Percentiles rank a stretch among this genome's conserved stretches.
Evolutionary conservation across 495 filamentous ascomycete species (phyloP).

Genomic region (Mytilinidion resinicola): DNA sequence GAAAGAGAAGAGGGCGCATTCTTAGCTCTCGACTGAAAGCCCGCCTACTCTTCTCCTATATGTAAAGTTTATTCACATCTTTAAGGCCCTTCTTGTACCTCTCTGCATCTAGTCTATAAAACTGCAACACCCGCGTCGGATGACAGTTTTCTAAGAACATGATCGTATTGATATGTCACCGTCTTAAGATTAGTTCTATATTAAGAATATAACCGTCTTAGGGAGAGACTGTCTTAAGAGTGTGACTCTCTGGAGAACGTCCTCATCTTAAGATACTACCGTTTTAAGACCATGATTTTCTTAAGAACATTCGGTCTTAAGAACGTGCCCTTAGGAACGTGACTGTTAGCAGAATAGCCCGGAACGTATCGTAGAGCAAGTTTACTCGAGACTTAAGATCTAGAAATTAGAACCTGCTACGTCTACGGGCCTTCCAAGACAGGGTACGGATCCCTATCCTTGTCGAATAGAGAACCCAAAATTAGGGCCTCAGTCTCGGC

Average conservation of each 20-base stretch:
- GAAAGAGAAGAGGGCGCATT: too few relatives aligned
- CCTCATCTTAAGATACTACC: too few relatives aligned
- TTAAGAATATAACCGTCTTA: background rate
- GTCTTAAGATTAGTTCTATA: background rate
- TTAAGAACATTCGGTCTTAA: too few relatives aligned
- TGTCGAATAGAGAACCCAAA: background rate
- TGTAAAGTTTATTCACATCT: background rate
- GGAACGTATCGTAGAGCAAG: background rate
- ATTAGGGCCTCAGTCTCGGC: background rate
- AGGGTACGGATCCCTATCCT: background rate
- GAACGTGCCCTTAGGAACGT: too few relatives aligned
- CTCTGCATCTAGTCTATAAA: background rate
- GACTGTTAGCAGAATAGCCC: too few relatives aligned
- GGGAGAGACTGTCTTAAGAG: too few relatives aligned
- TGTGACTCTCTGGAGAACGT: too few relatives aligned
- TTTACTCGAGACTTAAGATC: background rate
- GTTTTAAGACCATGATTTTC: too few relatives aligned
- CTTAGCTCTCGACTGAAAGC: background rate
- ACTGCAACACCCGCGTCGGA: background rate
- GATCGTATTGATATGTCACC: background rate
- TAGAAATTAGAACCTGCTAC: background rate
- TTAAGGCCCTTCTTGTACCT: background rate
- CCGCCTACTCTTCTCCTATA: background rate
- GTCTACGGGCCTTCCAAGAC: background rate
- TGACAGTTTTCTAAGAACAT: background rate